Base-by-base conservation (phyloP, 1,284 basidiomycete species). In the Stygiomarasmius scandens region DNA sequence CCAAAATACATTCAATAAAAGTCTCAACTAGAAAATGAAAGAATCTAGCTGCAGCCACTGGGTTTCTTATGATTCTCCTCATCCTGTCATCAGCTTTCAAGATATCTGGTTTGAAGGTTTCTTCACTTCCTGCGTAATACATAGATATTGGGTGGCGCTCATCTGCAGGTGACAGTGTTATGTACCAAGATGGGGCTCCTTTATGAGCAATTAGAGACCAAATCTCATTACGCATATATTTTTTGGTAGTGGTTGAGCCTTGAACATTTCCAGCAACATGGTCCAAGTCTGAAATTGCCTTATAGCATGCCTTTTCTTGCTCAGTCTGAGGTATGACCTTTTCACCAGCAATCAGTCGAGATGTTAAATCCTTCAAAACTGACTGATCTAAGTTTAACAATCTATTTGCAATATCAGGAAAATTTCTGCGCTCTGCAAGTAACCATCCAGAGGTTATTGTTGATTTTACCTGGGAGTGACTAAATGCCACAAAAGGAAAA, bases 401-500 rank as follows among this genome's bases (percentile, higher is more conserved):
- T 8, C 68, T 41, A 2, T 68, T 41, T 9, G 66, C 52, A 10
- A 76, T 65, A 12, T 63, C 52, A 6, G 55, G 12, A 64, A 74
- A 73, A 11, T 66, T 64, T 0, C 47, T 12, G 19, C 56, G 58
- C 16, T 72, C 56, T 1, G 67, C 63, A 0, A 73, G 19, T 0
- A 77, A 32, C 61, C 64, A 75, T 1, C 75, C 69, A 11, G 64
- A 71, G 8, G 49, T 64, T 6, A 64, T 63, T 20, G 64, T 60
- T 1, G 61, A 49, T 46, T 70, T 73, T 2, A 79, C 71, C 55
- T 76, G 73, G 23, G 69, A 55, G 54, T 78, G 76, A 63, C 73
- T 77, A 52, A 79, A 76, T 0, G 71, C 69, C 4, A 77, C 64
- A 20, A 79, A 66, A 0, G 72, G 67, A 63, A 78, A 78, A 2